phyloP scores from a whole-genome alignment of 2,329 filamentous ascomycete species.

The Pseudocercospora eumusae region DNA sequence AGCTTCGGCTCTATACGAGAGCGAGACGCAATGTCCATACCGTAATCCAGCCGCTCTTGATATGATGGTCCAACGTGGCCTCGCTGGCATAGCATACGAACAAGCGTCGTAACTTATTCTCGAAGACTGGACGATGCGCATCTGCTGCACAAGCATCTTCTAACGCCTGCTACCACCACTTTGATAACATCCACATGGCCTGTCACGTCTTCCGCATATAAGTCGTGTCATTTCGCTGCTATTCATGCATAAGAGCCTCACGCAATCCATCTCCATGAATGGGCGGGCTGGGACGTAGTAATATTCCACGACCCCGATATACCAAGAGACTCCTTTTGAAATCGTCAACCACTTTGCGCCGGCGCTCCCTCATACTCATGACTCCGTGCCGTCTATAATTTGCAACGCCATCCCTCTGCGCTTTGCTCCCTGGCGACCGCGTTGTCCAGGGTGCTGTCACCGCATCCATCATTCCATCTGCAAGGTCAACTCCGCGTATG shows the following conservation, averaged over 20 bases:
- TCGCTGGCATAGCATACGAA: background rate
- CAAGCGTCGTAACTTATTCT: background rate
- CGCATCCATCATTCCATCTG: background rate
- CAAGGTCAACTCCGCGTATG: background rate
- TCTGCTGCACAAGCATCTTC: background rate
- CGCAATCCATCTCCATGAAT: conserved; percentile 15
- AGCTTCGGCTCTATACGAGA: background rate
- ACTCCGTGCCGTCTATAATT: conserved; percentile 18
- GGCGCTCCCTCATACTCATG: conserved; percentile 14
- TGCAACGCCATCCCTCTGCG: conserved; percentile 6
- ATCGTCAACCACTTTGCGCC: conserved; percentile 1
- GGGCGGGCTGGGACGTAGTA: conserved; percentile 22
- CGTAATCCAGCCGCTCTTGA: background rate
- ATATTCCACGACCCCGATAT: conserved; percentile 11
- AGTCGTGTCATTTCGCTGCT: conserved; percentile 14
- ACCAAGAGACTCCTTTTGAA: conserved; percentile 13
- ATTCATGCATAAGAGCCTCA: conserved; percentile 20
- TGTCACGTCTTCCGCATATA: background rate
- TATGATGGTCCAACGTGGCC: background rate
- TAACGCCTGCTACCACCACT: background rate
- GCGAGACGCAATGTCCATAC: background rate
- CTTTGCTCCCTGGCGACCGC: conserved; percentile 5
- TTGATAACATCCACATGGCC: background rate
- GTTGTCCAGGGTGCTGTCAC: conserved; percentile 5
- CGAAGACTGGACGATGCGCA: background rate